Percentiles rank a stretch among this genome's conserved stretches.
Conservation (phyloP, 2,329 filamentous ascomycete genomes). For the Corniculantispora saksenae region DNA sequence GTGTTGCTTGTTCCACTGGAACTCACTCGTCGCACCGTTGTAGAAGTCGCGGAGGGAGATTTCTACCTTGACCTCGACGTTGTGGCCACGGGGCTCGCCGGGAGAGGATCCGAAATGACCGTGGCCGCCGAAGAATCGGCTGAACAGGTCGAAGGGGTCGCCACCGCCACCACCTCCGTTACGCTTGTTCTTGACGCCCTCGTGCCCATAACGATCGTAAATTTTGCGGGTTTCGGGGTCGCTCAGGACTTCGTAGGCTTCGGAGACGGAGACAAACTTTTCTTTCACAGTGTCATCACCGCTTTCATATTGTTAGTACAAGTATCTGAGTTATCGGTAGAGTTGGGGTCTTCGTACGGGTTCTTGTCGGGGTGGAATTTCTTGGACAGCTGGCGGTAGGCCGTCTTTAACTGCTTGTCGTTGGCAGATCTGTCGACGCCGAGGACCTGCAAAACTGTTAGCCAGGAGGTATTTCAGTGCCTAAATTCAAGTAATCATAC, state of each 20-base stretch:
- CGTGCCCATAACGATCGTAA: slow-evolving; percentile 93
- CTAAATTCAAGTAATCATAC: slow-evolving; percentile 40
- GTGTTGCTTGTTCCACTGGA: slow-evolving; percentile 89
- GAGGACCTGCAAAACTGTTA: slow-evolving; percentile 60
- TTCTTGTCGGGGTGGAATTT: slow-evolving; percentile 99
- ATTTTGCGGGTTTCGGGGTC: slow-evolving; percentile 78
- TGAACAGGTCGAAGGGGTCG: slow-evolving; percentile 96
- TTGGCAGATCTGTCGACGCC: slow-evolving; percentile 77
- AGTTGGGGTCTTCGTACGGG: slow-evolving; percentile 60
- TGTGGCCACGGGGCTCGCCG: slow-evolving; percentile 77
- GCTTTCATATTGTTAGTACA: slow-evolving; percentile 43
- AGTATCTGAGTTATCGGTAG: slow-evolving; percentile 7
- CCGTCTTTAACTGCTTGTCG: slow-evolving; percentile 88
- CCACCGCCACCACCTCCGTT: slow-evolving; percentile 65
- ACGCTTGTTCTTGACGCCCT: slow-evolving; percentile 82
- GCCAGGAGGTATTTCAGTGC: not conserved
- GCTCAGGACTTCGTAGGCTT: slow-evolving; percentile 91
- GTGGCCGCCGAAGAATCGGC: slow-evolving; percentile 90
- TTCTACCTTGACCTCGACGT: slow-evolving; percentile 82
- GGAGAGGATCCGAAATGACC: slow-evolving; percentile 77
- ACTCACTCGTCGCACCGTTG: slow-evolving; percentile 81
- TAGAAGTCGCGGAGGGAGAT: slow-evolving; percentile 90
- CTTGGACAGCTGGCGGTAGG: slow-evolving; percentile 89
- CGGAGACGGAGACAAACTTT: slow-evolving; percentile 91
- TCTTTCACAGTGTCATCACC: slow-evolving; percentile 77